phyloP scores from a whole-genome alignment of 2,329 filamentous ascomycete genomes.

The Colletotrichum sp. region DNA sequence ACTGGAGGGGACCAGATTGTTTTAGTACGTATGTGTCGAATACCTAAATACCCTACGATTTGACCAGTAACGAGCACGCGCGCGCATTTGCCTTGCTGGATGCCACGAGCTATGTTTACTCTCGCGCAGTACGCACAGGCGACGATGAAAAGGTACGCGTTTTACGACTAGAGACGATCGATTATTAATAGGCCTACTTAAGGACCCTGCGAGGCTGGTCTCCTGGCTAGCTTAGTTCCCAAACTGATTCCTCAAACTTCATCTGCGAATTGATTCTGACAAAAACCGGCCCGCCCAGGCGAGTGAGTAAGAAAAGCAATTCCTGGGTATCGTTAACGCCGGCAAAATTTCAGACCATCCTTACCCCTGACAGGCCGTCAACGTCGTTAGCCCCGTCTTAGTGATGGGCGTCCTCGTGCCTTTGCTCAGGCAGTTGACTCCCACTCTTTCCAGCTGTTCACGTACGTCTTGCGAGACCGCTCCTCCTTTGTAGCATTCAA shows the following conservation, averaged over 20 bases:
- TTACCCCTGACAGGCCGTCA: background rate
- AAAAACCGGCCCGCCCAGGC: background rate
- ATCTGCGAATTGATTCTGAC: background rate
- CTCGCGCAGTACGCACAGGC: background rate
- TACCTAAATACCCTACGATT: conserved; percentile 22
- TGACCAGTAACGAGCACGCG: background rate
- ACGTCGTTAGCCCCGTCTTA: background rate
- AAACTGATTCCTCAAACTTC: background rate
- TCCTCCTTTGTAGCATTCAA: conserved; percentile 7
- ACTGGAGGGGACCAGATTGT: conserved; percentile 17
- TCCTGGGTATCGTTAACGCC: conserved; percentile 17
- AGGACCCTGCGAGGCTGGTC: background rate
- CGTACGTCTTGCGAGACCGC: background rate
- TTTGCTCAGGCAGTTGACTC: background rate
- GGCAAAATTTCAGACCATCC: background rate
- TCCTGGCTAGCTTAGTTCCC: background rate
- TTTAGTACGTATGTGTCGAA: conserved; percentile 21
- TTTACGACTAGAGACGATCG: background rate
- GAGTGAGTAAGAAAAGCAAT: background rate
- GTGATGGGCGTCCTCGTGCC: background rate
- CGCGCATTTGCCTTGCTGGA: background rate
- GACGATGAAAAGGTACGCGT: background rate
- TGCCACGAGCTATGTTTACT: background rate
- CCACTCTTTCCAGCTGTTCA: conserved; percentile 13
- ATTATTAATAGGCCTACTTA: conserved; percentile 8